These are phyloP conservation scores for Leccinum disarticulatum DNA, from an alignment of 768 basidiomycete genomes.

Conservation along the genomic window DNA sequence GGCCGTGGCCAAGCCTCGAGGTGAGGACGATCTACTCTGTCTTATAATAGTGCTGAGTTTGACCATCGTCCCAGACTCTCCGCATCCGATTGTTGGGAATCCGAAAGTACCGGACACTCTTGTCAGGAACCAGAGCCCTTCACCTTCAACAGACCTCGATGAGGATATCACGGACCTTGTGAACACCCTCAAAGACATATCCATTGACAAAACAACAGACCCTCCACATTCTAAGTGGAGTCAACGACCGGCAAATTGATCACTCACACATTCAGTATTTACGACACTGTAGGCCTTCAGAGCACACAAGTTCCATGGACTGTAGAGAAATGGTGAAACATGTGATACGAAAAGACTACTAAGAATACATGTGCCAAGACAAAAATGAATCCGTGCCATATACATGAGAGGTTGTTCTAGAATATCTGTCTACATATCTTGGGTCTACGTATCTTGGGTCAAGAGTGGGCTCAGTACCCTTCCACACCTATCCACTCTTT, in stretches of 20 bases:
- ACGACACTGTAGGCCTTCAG: neutral
- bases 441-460: constrained; percentile 11
- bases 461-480: constrained; percentile 18
- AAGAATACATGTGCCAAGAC: constrained; percentile 9
- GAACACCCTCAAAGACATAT: constrained; percentile 11
- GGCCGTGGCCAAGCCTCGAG: constrained; percentile 46
- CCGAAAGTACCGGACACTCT: neutral
- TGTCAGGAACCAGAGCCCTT: neutral
- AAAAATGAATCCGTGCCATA: neutral
- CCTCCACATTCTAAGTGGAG: neutral
- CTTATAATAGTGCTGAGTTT: neutral
- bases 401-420: constrained; percentile 7
- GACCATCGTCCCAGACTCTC: constrained; percentile 19
- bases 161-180: constrained; percentile 13
- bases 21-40: constrained; percentile 27
- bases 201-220: constrained; percentile 3
- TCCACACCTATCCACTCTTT: constrained; percentile 28
- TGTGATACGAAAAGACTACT: neutral
- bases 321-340: neutral
- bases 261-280: neutral
- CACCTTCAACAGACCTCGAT: neutral
- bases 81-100: neutral
- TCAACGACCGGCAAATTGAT: neutral
- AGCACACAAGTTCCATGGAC: neutral
- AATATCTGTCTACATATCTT: constrained; percentile 9